phyloP scores from a whole-genome alignment of 805 yeast genomes.

The Nakazawaea wyomingensis region DNA sequence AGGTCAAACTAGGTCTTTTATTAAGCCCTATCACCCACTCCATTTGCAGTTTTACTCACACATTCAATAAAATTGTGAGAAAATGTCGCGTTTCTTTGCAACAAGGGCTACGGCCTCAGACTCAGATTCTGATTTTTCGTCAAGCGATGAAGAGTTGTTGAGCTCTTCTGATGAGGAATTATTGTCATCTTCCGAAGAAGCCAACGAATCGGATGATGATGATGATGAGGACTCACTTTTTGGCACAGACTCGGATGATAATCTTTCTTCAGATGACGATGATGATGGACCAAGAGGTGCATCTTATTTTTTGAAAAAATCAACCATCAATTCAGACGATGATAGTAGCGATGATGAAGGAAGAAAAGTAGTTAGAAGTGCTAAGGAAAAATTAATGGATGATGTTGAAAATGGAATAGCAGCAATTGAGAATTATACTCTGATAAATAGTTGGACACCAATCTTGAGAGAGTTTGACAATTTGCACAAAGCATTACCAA shows the following conservation, averaged over 20 bases:
- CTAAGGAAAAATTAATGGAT: constrained; percentile 87
- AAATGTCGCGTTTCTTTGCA: constrained; percentile 90
- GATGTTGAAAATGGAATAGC: constrained; percentile 70
- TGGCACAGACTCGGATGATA: constrained; percentile 37
- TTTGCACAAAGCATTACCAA: constrained; percentile 58
- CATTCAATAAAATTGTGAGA: constrained; percentile 1
- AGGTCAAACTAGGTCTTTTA: not conserved
- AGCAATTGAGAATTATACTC: constrained; percentile 62
- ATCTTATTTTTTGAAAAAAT: constrained; percentile 48
- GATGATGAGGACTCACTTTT: constrained; percentile 39
- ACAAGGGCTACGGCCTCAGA: constrained; percentile 48
- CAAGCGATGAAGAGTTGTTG: constrained; percentile 45
- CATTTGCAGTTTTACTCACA: not conserved
- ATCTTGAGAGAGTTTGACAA: constrained; percentile 76
- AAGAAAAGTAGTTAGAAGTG: constrained; percentile 84
- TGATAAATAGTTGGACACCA: constrained; percentile 73
- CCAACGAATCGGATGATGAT: constrained; percentile 28
- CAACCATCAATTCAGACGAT: constrained; percentile 35
- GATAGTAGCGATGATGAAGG: constrained; percentile 56
- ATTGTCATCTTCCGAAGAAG: constrained; percentile 35
- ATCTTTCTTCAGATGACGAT: constrained; percentile 50
- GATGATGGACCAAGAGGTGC: constrained; percentile 40
- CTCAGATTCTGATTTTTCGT: constrained; percentile 50
- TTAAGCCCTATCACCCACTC: too few species aligned
- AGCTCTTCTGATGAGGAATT: constrained; percentile 58